phyloP scores from a whole-genome alignment of 768 basidiomycete genomes.

The Agrocybe praecox region DNA sequence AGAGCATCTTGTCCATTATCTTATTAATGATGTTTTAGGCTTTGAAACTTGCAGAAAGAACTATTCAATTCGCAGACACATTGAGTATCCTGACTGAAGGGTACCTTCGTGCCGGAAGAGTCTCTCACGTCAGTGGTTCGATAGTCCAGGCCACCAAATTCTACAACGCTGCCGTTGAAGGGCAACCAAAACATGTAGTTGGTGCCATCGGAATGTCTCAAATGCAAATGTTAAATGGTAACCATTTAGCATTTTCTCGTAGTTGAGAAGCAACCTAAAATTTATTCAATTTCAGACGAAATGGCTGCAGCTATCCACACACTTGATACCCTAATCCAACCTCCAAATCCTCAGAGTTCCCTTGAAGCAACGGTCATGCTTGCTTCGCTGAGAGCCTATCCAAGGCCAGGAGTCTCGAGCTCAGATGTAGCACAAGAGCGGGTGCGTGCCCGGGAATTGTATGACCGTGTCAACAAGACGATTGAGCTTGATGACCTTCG shows the following conservation, averaged over 20 bases:
- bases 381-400: conserved; percentile 84
- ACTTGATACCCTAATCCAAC: conserved; percentile 74
- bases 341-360: conserved; percentile 64
- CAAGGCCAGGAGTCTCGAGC: conserved; percentile 77
- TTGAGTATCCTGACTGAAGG: conserved; percentile 84
- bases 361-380: conserved; percentile 88
- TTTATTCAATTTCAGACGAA: conserved; percentile 56
- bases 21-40: conserved; percentile 47
- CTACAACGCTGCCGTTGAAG: conserved; percentile 67
- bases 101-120: conserved; percentile 80
- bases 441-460: conserved; percentile 75
- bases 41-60: conserved; percentile 90
- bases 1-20: background rate
- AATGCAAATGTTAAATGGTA: conserved; percentile 83
- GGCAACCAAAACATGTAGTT: conserved; percentile 72
- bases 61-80: conserved; percentile 93
- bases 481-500: conserved; percentile 64
- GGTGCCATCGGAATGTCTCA: conserved; percentile 88
- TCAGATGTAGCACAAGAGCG: conserved; percentile 76
- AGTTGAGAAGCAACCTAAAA: background rate
- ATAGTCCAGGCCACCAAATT: conserved; percentile 68
- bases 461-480: conserved; percentile 72
- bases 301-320: conserved; percentile 85
- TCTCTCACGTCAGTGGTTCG: conserved; percentile 72
- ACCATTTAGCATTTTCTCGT: conserved; percentile 3